Evolutionary conservation across 345 rosid species (phyloP).

Genomic region (Crucihimalaya himalaica): DNA sequence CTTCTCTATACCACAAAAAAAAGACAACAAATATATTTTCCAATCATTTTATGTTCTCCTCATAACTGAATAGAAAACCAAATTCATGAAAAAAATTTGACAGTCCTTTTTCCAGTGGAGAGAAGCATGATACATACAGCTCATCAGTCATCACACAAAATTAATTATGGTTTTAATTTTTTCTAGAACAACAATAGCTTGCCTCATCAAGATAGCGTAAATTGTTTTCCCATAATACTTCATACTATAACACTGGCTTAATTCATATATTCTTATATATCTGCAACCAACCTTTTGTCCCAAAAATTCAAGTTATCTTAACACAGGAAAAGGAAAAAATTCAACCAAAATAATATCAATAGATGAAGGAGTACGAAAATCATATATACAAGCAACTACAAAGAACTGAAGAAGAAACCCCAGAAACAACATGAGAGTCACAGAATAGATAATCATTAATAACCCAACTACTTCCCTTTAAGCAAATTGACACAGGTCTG

Average conservation of each 20-base stretch:
- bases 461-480: background rate
- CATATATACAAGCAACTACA: background rate
- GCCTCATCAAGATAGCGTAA: background rate
- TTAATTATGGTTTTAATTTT: background rate
- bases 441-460: background rate
- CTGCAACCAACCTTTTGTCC: background rate
- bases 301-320: background rate
- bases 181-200: background rate
- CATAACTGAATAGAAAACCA: background rate
- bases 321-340: background rate
- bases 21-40: background rate
- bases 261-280: background rate
- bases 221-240: background rate
- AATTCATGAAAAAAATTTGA: background rate
- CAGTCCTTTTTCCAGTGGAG: background rate
- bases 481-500: background rate
- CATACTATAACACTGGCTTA: background rate
- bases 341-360: background rate
- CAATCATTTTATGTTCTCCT: background rate
- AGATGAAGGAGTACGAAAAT: background rate
- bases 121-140: background rate
- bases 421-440: background rate
- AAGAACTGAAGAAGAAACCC: background rate
- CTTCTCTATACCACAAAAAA: too few species aligned
- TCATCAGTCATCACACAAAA: background rate